Conservation (phyloP, 108 stramenopile species). For the Chaetoceros tenuissimus region DNA sequence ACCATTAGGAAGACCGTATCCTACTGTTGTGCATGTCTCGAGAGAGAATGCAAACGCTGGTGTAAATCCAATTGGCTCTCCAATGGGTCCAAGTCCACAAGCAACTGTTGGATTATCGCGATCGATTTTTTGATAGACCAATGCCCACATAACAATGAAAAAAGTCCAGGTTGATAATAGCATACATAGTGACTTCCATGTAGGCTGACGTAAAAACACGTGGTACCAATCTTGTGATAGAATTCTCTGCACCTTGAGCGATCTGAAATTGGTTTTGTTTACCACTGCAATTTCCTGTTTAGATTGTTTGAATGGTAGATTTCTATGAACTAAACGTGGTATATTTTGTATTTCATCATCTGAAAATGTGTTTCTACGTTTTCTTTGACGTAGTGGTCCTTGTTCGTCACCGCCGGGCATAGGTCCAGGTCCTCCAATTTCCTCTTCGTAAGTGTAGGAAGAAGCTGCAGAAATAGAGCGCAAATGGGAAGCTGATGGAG, state of each 20-base stretch:
- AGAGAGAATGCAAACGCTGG: slow-evolving; percentile 73
- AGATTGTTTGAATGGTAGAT: slow-evolving; percentile 60
- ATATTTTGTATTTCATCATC: slow-evolving; percentile 2
- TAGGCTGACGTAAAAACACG: slow-evolving; percentile 45
- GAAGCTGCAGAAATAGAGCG: no score
- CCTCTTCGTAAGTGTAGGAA: not conserved
- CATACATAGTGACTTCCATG: slow-evolving; percentile 18
- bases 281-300: slow-evolving; percentile 28
- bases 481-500: no score
- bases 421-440: not conserved
- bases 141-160: slow-evolving; percentile 53
- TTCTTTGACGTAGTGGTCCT: not conserved
- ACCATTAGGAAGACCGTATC: slow-evolving; percentile 43
- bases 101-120: slow-evolving; percentile 8
- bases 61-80: slow-evolving; percentile 25
- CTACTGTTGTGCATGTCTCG: slow-evolving; percentile 79
- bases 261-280: slow-evolving; percentile 6
- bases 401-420: no score
- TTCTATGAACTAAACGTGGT: slow-evolving; percentile 51
- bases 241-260: slow-evolving; percentile 5
- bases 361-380: not conserved
- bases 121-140: slow-evolving; percentile 48
- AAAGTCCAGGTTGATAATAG: slow-evolving; percentile 53
- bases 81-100: slow-evolving; percentile 53
- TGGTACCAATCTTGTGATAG: slow-evolving; percentile 74